Evolutionary conservation across 768 basidiomycete species (phyloP), one percentile per base, ranked within the genome.

Genomic region (Leccinum incarnatum): DNA sequence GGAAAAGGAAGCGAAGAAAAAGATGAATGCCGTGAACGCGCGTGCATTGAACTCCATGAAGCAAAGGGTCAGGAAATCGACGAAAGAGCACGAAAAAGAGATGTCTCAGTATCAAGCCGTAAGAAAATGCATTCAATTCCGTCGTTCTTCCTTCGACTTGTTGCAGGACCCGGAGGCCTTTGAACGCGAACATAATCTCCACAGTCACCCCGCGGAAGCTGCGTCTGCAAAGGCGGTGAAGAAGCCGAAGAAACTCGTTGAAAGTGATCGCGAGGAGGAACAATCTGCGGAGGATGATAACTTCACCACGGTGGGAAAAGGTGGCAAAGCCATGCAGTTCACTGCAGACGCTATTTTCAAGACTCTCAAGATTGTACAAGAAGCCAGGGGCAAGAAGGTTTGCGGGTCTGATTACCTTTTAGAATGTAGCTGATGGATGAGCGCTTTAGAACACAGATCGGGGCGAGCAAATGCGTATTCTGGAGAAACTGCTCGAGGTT

Each of bases 41-140:
- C 95, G 92, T 68, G 93, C 95, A 2, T 81, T 98, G 63, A 98
- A 93, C 54, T 90, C 91, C n/a, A 90, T 98, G 87, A 98, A 95
- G 77, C 96, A 98, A 76, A 97, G 95, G 74, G 81, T 98, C 56
- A 95, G 91, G 78, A 98, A 95, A 78, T 82, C 89, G 10, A 67
- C 80, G 56, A 96, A 95, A 74, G 97, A 98, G 72, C 83, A 92
- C 70, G 97, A 98, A 76, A 74, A 73, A 11, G 88, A 92, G 63
- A 74, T 95, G 45, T 86, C 85, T 70, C 83, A 83, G 59, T 98
- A 86, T 76, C 88, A 89, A 69, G 81, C 84, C 72, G 95, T 94
- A 66, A 63, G 83, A 70, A 14, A 14, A 55, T 45, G 15, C 45
- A 14, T 19, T 29, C 7, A 30, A 27, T 23, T 19, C 19, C 1